These are phyloP conservation scores for Corylus avellana DNA, from an alignment of 306 rosid species.

Conservation along the genomic window DNA sequence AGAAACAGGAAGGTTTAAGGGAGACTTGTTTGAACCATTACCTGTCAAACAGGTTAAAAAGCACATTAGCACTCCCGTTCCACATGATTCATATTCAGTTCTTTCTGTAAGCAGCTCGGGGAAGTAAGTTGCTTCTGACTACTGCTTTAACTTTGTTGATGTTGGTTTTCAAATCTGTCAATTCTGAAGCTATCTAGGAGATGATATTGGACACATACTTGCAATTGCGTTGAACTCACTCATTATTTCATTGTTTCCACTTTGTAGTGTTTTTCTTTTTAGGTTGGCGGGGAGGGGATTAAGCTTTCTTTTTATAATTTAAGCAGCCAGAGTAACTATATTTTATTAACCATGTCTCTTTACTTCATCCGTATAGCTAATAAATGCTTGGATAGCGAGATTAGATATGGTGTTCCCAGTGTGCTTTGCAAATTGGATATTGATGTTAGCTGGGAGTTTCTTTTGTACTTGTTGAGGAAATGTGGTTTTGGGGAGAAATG, in stretches of 20 bases:
- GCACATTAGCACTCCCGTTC: slow-evolving; percentile 95
- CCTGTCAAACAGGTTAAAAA: slow-evolving; percentile 91
- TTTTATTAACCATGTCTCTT: not conserved
- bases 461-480: too few species aligned
- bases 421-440: too few species aligned
- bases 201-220: not conserved
- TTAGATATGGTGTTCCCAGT: too few species aligned
- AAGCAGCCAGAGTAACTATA: not conserved
- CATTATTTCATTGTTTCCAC: not conserved
- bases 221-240: not conserved
- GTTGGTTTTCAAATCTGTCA: not conserved
- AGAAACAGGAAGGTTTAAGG: slow-evolving; percentile 83
- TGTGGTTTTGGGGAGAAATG: too few species aligned
- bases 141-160: slow-evolving; percentile 17
- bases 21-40: slow-evolving; percentile 75
- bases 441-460: too few species aligned
- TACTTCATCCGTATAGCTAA: too few species aligned
- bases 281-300: not conserved
- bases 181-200: not conserved
- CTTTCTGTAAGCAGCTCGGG: slow-evolving; percentile 98
- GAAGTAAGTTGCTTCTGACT: slow-evolving; percentile 69
- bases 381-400: too few species aligned
- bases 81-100: slow-evolving; percentile 94
- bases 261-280: not conserved
- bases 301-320: not conserved